Evolutionary conservation across 257 asterid genomes (phyloP).

Genomic region (Mentha longifolia): DNA sequence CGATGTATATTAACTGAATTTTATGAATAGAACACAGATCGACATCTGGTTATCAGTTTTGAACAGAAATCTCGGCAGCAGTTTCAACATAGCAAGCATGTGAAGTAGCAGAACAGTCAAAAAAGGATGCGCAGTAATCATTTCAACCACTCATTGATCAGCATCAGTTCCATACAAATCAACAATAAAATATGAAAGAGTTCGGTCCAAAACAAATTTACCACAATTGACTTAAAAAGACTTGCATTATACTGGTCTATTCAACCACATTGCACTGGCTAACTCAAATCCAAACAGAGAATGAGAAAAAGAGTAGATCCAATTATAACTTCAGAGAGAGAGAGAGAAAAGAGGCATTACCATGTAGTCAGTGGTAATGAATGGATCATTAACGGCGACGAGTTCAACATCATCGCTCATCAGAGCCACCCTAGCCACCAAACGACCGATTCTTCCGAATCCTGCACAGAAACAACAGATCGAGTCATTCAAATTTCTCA

Average conservation of each 20-base stretch:
- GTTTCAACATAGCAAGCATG: background rate
- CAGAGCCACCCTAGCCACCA: conserved; percentile 85
- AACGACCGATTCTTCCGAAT: conserved; percentile 87
- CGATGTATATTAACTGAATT: background rate
- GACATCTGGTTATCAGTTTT: background rate
- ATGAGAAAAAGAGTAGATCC: too few species aligned
- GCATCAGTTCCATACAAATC: background rate
- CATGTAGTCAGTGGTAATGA: conserved; percentile 84
- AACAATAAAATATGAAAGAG: too few species aligned
- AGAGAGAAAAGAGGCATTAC: conserved; percentile 34
- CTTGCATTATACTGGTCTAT: conserved; percentile 7
- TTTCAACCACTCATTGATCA: background rate
- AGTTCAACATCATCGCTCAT: conserved; percentile 83
- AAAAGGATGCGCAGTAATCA: background rate
- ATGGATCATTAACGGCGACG: conserved; percentile 89
- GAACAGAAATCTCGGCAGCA: background rate
- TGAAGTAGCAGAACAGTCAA: background rate
- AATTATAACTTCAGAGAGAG: background rate
- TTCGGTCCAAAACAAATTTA: background rate
- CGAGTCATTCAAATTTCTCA: background rate
- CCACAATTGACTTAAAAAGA: background rate
- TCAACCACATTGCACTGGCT: conserved; percentile 5
- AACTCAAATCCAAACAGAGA: background rate
- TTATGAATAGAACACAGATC: background rate
- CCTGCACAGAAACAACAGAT: conserved; percentile 44